phyloP scores from a whole-genome alignment of 140 eudicot species.

The Erigeron philadelphicus region DNA sequence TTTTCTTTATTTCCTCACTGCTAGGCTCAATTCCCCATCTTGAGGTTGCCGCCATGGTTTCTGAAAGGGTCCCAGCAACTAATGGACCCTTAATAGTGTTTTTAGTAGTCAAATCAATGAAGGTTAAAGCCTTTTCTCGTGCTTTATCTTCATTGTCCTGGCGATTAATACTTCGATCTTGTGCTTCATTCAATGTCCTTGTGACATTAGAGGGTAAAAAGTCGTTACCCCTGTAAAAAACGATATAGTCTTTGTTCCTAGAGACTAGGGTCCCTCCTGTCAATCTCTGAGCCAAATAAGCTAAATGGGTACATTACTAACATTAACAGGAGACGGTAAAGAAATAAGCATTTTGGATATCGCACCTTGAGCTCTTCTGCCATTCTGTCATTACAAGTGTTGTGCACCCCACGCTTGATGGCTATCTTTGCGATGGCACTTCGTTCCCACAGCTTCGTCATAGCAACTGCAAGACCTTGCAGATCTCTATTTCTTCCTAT shows the following conservation, averaged over 20 bases:
- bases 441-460: constrained; percentile 83
- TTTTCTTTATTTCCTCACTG: constrained; percentile 49
- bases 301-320: constrained; percentile 14
- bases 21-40: constrained; percentile 71
- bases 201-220: constrained; percentile 72
- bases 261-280: constrained; percentile 90
- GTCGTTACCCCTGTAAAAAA: constrained; percentile 91
- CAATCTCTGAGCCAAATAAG: constrained; percentile 48
- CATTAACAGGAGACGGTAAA: not conserved
- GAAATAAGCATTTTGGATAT: not conserved
- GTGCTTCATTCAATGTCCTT: constrained; percentile 46
- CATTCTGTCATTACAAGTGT: constrained; percentile 85
- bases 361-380: constrained; percentile 90
- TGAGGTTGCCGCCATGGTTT: constrained; percentile 80
- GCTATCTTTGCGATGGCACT: constrained; percentile 86
- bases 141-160: constrained; percentile 84
- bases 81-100: constrained; percentile 34
- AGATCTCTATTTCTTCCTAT: constrained; percentile 81
- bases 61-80: constrained; percentile 88
- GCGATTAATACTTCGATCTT: constrained; percentile 35
- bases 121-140: constrained; percentile 49
- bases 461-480: constrained; percentile 84
- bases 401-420: constrained; percentile 83
- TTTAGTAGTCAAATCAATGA: constrained; percentile 37
- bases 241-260: constrained; percentile 83